Evolutionary conservation across 2,329 filamentous ascomycete species (phyloP).

Genomic region (Penicillium sp.): DNA sequence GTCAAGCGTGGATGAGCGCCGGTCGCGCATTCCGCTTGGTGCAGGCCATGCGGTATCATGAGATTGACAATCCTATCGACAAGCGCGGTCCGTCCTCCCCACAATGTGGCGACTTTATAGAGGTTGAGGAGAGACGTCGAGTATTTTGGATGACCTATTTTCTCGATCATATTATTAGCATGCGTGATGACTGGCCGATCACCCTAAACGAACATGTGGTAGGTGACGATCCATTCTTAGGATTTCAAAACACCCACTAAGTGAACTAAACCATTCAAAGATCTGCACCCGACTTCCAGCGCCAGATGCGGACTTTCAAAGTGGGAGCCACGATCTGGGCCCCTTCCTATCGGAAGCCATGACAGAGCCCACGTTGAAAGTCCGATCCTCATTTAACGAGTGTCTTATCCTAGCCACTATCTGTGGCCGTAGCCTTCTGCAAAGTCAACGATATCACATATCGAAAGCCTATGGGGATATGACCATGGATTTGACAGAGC

Average conservation of each 20-base stretch:
- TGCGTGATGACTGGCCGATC: slow-evolving; percentile 39
- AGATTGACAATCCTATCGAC: slow-evolving; percentile 36
- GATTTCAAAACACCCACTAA: no score
- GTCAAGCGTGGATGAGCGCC: slow-evolving; percentile 43
- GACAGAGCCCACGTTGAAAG: slow-evolving; percentile 23
- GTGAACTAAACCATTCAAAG: slow-evolving; percentile 21
- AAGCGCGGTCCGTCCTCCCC: not conserved
- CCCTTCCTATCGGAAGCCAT: slow-evolving; percentile 42
- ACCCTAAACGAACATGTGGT: slow-evolving; percentile 41
- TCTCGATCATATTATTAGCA: slow-evolving; percentile 43
- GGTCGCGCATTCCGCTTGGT: slow-evolving; percentile 44
- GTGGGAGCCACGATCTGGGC: slow-evolving; percentile 26
- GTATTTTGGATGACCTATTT: slow-evolving; percentile 49
- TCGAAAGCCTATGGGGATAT: slow-evolving; percentile 27
- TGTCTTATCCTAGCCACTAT: slow-evolving; percentile 41
- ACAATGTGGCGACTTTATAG: slow-evolving; percentile 25
- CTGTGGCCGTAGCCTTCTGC: slow-evolving; percentile 30
- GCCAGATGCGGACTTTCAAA: slow-evolving; percentile 42
- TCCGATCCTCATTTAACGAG: slow-evolving; percentile 36
- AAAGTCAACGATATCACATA: slow-evolving; percentile 24
- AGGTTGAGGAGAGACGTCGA: slow-evolving; percentile 42
- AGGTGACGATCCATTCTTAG: not conserved
- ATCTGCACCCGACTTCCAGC: slow-evolving; percentile 43
- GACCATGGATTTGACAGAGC: slow-evolving; percentile 21
- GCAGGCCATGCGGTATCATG: slow-evolving; percentile 40